These are phyloP conservation scores for Pyrenochaeta sp. DNA, from an alignment of 2,329 filamentous ascomycete genomes.

Conservation along the genomic window DNA sequence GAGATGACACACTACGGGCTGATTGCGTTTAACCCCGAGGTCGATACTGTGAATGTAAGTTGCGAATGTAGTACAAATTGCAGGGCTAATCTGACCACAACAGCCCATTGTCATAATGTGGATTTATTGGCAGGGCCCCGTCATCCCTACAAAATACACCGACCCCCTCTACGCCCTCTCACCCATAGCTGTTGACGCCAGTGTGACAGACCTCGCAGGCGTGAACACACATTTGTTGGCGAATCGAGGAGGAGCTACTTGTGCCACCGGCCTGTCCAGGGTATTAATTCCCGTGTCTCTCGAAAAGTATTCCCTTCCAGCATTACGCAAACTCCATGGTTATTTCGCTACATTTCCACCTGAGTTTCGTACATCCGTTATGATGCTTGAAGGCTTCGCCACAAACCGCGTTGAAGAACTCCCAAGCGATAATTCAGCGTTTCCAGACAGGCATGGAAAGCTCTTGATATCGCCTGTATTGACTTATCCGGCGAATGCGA, in stretches of 20 bases:
- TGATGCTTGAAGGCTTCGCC: constrained; percentile 30
- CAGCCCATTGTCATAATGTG: constrained; percentile 23
- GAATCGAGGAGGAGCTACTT: constrained; percentile 15
- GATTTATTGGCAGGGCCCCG: constrained; percentile 25
- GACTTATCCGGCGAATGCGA: constrained; percentile 21
- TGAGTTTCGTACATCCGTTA: constrained; percentile 11
- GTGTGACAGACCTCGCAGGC: constrained; percentile 22
- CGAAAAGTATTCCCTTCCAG: constrained; percentile 8
- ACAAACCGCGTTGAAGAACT: constrained; percentile 23
- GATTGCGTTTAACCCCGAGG: constrained; percentile 17
- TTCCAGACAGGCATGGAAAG: constrained; percentile 22
- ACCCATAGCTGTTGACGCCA: constrained; percentile 12
- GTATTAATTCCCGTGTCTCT: constrained; percentile 20
- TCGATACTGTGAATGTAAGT: constrained; percentile 23
- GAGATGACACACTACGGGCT: constrained; percentile 25
- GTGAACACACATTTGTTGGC: constrained; percentile 19
- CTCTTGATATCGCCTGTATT: constrained; percentile 21
- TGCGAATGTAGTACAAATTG: background rate
- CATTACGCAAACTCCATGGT: constrained; percentile 19
- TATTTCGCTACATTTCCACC: constrained; percentile 22
- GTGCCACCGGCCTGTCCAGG: constrained; percentile 21
- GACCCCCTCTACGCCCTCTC: constrained; percentile 24
- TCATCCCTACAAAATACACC: constrained; percentile 24
- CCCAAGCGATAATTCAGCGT: constrained; percentile 24
- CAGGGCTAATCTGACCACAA: background rate